Evolutionary conservation across 2,329 filamentous ascomycete species (phyloP).

Genomic region (Phialocephala sp.): DNA sequence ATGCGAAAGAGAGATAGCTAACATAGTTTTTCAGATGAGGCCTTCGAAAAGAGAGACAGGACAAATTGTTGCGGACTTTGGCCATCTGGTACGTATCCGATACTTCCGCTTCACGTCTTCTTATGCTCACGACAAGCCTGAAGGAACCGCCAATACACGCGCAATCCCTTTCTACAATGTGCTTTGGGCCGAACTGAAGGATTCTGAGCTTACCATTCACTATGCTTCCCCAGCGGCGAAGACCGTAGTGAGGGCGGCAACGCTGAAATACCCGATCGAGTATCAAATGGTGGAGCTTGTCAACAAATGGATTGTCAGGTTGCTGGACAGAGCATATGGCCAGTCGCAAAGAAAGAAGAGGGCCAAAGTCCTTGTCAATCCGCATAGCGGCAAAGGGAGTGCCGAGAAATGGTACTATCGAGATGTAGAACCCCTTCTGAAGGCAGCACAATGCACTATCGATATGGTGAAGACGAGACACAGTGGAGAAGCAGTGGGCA

Average conservation of each 20-base stretch:
- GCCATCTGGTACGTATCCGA: slow-evolving; percentile 49
- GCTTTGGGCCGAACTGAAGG: slow-evolving; percentile 75
- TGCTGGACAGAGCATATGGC: slow-evolving; percentile 76
- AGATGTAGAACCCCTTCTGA: slow-evolving; percentile 81
- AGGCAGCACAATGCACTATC: slow-evolving; percentile 77
- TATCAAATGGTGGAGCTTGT: slow-evolving; percentile 38
- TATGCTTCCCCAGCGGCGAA: slow-evolving; percentile 70
- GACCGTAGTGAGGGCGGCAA: slow-evolving; percentile 63
- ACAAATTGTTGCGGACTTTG: slow-evolving; percentile 62
- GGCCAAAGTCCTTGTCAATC: slow-evolving; percentile 89
- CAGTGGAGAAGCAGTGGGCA: slow-evolving; percentile 77
- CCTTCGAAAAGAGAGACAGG: slow-evolving; percentile 52
- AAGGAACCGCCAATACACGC: slow-evolving; percentile 44
- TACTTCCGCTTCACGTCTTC: slow-evolving; percentile 12
- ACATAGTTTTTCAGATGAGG: slow-evolving; percentile 53
- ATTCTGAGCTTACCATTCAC: slow-evolving; percentile 69
- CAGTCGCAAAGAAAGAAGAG: slow-evolving; percentile 72
- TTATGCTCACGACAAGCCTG: slow-evolving; percentile 27
- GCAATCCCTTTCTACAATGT: slow-evolving; percentile 82
- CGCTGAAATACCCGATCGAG: slow-evolving; percentile 64
- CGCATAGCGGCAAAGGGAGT: slow-evolving; percentile 81
- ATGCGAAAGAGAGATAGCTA: neutral
- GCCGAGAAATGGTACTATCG: slow-evolving; percentile 76
- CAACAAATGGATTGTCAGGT: slow-evolving; percentile 62
- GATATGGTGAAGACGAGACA: slow-evolving; percentile 75